Evolutionary conservation across 345 rosid genomes (phyloP), one percentile per base, ranked within the genome.

Genomic region (Acer campestre): DNA sequence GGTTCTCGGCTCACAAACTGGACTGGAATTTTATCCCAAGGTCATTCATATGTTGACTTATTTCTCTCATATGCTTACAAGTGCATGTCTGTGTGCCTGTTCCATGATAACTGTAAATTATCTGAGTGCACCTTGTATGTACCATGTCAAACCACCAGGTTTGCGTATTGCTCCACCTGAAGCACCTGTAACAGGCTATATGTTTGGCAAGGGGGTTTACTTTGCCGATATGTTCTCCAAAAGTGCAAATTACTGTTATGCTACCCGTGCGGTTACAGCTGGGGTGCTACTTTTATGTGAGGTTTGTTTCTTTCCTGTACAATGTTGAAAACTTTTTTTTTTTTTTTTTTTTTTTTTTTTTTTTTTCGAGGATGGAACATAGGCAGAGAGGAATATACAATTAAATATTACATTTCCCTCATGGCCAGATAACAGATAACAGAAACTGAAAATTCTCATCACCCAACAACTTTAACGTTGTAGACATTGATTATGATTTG

Each of bases 151-250:
- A 83, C 67, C 20, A 61, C 79, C 87, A 95, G 98, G 98, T 68
- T 84, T 95, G 83, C 89, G 97, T 51, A 93, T 95, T 85, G 98
- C 98, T 80, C 98, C 98, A 42, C 98, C 97, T 61, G 98, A 95
- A 85, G 98, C 98, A 46, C 98, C 98, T 42, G 90, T 75, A 70
- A 90, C 93, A 11, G 97, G 97, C 61, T 93, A 95, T 88, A 92
- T 92, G 98, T 95, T 93, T 73, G 98, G 98, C 13, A 95, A 95
- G 87, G 98, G 97, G 38, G 95, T 95, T 80, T 95, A 95, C 86
- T 95, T 95, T 76, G 95, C 97, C 20, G 98, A 95, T 78, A 92
- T 95, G 97, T 95, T 95, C 92, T 93, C 98, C 77, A 95, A 95
- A 86, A 95, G 98, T 75, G 98, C 97, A 1, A 93, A 93, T 78